Base-by-base conservation (phyloP, 2,329 filamentous ascomycete species). In the Beauveria varroae region DNA sequence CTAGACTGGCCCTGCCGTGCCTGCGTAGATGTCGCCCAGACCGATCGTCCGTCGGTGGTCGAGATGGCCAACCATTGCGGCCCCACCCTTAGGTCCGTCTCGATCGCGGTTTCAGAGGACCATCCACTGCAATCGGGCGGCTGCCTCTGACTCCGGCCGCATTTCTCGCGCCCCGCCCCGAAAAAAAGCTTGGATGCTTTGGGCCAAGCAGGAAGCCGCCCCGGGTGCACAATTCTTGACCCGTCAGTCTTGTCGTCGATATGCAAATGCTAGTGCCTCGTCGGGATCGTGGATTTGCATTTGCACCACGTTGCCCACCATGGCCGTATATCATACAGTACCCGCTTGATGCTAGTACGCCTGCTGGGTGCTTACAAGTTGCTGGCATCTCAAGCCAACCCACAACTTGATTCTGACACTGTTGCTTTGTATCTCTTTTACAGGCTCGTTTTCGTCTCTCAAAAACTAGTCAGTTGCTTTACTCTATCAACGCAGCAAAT, bases 51-150 rank as follows among this genome's bases (percentile, higher is more conserved):
- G 46, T 47, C 53, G 46, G 12, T 44, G 24, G 26, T 28, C n/a
- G n/a, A 57, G 53, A 62, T 62, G 60, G 18, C 53, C n/a, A 46
- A 46, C 43, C 7, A 44, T 16, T 20, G 5, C 43, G 37, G 30
- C 24, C 50, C 60, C 53, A 57, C 54, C 34, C 46, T 37, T 53
- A 28, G 1, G 18, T 8, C 53, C 30, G 53, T 30, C 52, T 56
- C 52, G 60, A 62, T 62, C 60, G 52, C 46, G 30, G 53, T 51
- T 52, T 12, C n/a, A 49, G 53, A 49, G 52, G 26, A 44, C 40
- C 22, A 34, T 46, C 26, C 20, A 16, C 26, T n/a, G 52, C 46
- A 20, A 62, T 62, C 60, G 60, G 41, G 37, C 53, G 46, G 47
- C 8, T 37, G n/a, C 37, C 10, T 24, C 26, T 46, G 37, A 4